Conservation (phyloP, 768 basidiomycete species). For the Collybia mongolica region DNA sequence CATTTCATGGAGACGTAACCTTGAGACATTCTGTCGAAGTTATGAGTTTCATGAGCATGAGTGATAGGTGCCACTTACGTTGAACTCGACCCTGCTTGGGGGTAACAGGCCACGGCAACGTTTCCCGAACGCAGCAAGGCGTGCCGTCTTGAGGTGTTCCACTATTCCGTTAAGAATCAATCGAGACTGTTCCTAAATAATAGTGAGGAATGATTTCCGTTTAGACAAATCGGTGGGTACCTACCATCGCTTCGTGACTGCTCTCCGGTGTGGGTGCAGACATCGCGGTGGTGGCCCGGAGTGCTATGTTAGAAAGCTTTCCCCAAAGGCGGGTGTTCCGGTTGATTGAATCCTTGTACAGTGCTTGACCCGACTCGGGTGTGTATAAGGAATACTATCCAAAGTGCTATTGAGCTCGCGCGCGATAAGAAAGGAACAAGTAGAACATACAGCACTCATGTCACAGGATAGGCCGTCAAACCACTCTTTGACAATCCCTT, state of each 20-base stretch:
- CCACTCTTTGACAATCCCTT: neutral
- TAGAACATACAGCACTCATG: neutral
- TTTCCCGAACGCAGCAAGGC: constrained; percentile 5
- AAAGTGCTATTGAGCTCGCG: too few relatives aligned
- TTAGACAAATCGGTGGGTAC: too few relatives aligned
- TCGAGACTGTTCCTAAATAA: neutral
- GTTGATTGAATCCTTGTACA: too few relatives aligned
- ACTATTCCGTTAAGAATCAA: constrained; percentile 4
- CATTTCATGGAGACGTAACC: constrained; percentile 6
- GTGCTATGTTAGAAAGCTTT: too few relatives aligned
- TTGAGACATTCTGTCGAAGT: neutral
- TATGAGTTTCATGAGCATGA: neutral
- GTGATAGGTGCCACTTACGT: neutral
- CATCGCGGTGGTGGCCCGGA: too few relatives aligned
- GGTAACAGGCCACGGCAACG: constrained; percentile 3
- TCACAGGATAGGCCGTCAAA: neutral
- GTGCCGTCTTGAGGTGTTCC: neutral
- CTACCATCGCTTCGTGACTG: too few relatives aligned
- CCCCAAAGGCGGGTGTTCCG: too few relatives aligned
- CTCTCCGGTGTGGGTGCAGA: too few relatives aligned
- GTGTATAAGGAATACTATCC: too few relatives aligned
- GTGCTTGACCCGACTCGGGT: too few relatives aligned
- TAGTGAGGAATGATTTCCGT: too few relatives aligned
- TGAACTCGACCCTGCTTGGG: neutral
- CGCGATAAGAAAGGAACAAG: too few relatives aligned